Evolutionary conservation across 164 flowering plant species (phyloP).

Genomic region (Liquidambar formosana): DNA sequence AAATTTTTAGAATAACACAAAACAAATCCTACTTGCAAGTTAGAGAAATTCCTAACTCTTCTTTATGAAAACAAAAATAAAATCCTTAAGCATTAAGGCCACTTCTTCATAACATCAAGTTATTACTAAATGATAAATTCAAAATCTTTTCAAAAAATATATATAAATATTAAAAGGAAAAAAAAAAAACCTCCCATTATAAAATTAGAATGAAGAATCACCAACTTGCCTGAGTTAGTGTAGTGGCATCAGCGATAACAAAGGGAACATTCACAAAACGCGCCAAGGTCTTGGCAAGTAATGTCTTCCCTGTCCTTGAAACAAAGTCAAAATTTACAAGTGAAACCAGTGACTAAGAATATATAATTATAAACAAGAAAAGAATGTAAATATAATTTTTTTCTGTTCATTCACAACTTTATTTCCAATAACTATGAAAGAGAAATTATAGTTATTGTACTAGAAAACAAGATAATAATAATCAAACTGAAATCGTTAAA

Average conservation of each 20-base stretch:
- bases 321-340: conserved; percentile 33
- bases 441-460: conserved; percentile 52
- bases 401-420: conserved; percentile 25
- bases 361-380: not conserved
- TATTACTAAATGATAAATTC: too few species aligned
- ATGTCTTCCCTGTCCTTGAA: conserved; percentile 97
- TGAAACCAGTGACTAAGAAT: conserved; percentile 12
- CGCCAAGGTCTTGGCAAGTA: conserved; percentile 95
- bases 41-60: too few species aligned
- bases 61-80: too few species aligned
- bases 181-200: not conserved
- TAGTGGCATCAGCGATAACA: conserved; percentile 94
- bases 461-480: not conserved
- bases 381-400: conserved; percentile 9
- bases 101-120: not conserved
- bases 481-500: not conserved
- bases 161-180: not conserved
- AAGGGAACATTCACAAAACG: conserved; percentile 94
- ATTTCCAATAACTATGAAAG: not conserved
- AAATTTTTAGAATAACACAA: too few species aligned
- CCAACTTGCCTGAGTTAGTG: conserved; percentile 85
- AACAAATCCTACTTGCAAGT: too few species aligned
- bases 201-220: not conserved
- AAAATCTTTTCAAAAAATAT: not conserved
- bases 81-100: not conserved